Base-by-base conservation (phyloP, 805 yeast genomes). In the Candida sphagnicola region DNA sequence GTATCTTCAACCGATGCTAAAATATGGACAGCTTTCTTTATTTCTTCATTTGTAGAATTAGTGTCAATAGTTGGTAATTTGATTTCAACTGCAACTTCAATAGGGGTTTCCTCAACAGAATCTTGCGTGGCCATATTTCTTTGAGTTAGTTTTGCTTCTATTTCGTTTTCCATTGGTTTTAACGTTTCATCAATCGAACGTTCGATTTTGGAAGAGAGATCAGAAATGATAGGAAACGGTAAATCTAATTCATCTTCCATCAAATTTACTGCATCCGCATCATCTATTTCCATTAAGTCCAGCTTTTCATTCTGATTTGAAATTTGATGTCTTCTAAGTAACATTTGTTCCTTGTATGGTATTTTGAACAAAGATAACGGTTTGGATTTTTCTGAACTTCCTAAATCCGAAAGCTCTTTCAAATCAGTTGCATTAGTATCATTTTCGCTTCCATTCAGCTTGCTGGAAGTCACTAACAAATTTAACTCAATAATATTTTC, bases 401-500 rank as follows among this genome's bases (percentile, higher is more conserved):
- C n/a, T 18, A 3, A 26, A 21, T 26, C 25, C 21, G 13, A 17
- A 17, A 25, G 17, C 3, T 18, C 28, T 40, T 35, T 41, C 15
- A 16, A 15, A 6, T 33, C 43, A 17, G 25, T 41, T 16, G 18
- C 28, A 15, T 5, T 8, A 12, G 8, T 5, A 8, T 10, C 28
- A 71, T 48, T 8, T 54, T 54, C 58, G 51, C 45, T 5, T 26
- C 15, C 18, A 53, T 50, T 34, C 5, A 29, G 37, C 1, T 53
- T 47, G 18, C 50, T 40, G n/a, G 52, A 41, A 4, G 55, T 41
- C 2, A 59, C 48, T 10, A 47, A 42, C 15, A 54, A 38, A 8
- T 54, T 45, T 47, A 49, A 45, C 38, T 49, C 53, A 8, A 59
- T 48, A 3, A 39, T 19, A n/a, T 48, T 49, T 49, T 62, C 72